Conservation (phyloP, 345 rosid species). For the Heritiera littoralis region DNA sequence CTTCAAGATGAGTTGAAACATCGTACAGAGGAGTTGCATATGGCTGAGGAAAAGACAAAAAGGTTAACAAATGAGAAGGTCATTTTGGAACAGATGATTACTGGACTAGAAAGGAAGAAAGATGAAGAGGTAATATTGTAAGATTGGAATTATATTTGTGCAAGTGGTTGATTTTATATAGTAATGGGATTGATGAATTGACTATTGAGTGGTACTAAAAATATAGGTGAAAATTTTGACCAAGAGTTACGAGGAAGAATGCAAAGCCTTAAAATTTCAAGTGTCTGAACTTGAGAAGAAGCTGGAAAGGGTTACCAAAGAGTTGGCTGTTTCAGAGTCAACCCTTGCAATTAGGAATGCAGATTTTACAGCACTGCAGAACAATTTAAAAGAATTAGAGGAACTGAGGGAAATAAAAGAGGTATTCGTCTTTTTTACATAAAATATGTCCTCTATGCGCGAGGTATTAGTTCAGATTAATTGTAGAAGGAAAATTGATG, state of each 20-base stretch:
- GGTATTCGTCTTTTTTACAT: constrained; percentile 41
- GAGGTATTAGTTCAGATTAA: neutral
- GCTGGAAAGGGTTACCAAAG: constrained; percentile 50
- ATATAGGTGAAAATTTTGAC: constrained; percentile 56
- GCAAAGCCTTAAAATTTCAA: constrained; percentile 54
- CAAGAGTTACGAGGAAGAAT: constrained; percentile 67
- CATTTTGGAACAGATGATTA: constrained; percentile 60
- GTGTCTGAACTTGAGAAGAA: constrained; percentile 71
- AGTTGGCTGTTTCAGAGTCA: constrained; percentile 55
- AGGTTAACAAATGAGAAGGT: constrained; percentile 57
- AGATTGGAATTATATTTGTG: constrained; percentile 12
- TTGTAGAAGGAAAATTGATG: neutral
- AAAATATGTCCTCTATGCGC: neutral
- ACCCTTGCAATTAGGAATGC: constrained; percentile 51
- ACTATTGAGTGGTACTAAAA: constrained; percentile 47
- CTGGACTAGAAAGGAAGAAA: constrained; percentile 59
- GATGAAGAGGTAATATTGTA: constrained; percentile 60
- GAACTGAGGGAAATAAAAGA: constrained; percentile 95
- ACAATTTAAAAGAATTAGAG: constrained; percentile 77
- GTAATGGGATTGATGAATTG: constrained; percentile 20
- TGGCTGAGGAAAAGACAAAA: constrained; percentile 53
- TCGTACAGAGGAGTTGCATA: constrained; percentile 55
- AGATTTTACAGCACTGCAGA: constrained; percentile 58
- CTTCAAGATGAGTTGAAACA: constrained; percentile 69
- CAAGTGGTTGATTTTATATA: neutral